Evolutionary conservation across 306 rosid species (phyloP), one percentile per base, ranked within the genome.

Genomic region (Malus sieversii): DNA sequence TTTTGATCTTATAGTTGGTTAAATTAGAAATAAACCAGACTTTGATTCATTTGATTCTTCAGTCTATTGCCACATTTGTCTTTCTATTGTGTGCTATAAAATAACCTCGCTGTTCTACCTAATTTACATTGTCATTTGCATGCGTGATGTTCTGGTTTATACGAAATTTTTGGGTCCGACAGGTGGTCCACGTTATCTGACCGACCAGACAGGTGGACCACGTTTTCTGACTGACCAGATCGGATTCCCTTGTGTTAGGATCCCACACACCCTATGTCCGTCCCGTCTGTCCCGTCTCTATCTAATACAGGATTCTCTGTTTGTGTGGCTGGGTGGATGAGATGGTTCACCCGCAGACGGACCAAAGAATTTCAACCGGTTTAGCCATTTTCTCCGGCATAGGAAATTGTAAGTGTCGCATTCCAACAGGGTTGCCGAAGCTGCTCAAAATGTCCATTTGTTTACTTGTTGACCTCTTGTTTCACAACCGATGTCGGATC

Each of bases 161-260:
- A 18, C 9, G 20, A 51, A 51, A 16, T 51, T 5, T 15, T 5
- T 18, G 4, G 3, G 20, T 15, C 2, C 8, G 20, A 51, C 0
- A 16, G 3, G 1, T 16, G 20, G 0, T 2, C 1, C 1, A 51
- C 1, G 8, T 2, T 7, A 48, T 19, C 1, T 48, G 55, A 5
- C 0, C 1, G 20, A 0, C 8, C 55, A 48, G 0, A 15, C 20
- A 16, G 3, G 1, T 16, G 20, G 1, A 16, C 1, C 1, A 48
- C 1, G 8, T 2, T 7, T 15, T 19, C 1, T 48, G 55, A 4
- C 0, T 0, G 20, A 0, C 8, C 55, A 48, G 1, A 42, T 42
- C 1, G 12, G 12, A 42, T 42, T 42, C 0, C 0, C 3, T 38
- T 7, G 44, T 40, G 10, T 40, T 40, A 2, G 44, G 44, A 3